Evolutionary conservation across 129 eudicot genomes (phyloP).

Genomic region (Solidago caesia): DNA sequence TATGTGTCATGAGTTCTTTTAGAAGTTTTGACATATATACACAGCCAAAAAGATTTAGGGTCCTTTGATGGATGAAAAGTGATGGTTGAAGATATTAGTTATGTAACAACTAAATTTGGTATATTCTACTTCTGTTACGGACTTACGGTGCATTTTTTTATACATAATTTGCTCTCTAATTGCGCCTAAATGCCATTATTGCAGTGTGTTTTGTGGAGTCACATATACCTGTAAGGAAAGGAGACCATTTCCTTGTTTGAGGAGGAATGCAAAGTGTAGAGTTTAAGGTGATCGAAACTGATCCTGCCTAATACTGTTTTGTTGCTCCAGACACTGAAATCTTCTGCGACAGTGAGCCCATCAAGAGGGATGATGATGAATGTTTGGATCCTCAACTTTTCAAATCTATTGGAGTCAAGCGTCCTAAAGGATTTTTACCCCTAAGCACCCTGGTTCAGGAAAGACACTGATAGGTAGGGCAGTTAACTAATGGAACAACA

Average conservation of each 20-base stretch:
- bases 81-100: too few species aligned
- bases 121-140: too few species aligned
- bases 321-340: slow-evolving; percentile 84
- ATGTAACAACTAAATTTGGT: too few species aligned
- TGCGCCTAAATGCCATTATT: background rate
- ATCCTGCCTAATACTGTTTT: slow-evolving; percentile 79
- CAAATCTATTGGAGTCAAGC: slow-evolving; percentile 74
- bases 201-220: slow-evolving; percentile 76
- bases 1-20: too few species aligned
- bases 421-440: slow-evolving; percentile 69
- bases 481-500: slow-evolving; percentile 79
- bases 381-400: slow-evolving; percentile 65
- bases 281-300: slow-evolving; percentile 70
- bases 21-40: too few species aligned
- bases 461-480: slow-evolving; percentile 73
- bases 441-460: slow-evolving; percentile 74
- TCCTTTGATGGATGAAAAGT: too few species aligned
- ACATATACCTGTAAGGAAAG: slow-evolving; percentile 73
- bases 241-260: slow-evolving; percentile 75
- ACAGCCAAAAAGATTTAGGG: too few species aligned
- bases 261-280: slow-evolving; percentile 85
- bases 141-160: too few species aligned
- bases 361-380: slow-evolving; percentile 76
- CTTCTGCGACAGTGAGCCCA: slow-evolving; percentile 81
- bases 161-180: background rate